Evolutionary conservation across 306 rosid species (phyloP), one percentile per base, ranked within the genome.

Genomic region (Fragaria iinumae): DNA sequence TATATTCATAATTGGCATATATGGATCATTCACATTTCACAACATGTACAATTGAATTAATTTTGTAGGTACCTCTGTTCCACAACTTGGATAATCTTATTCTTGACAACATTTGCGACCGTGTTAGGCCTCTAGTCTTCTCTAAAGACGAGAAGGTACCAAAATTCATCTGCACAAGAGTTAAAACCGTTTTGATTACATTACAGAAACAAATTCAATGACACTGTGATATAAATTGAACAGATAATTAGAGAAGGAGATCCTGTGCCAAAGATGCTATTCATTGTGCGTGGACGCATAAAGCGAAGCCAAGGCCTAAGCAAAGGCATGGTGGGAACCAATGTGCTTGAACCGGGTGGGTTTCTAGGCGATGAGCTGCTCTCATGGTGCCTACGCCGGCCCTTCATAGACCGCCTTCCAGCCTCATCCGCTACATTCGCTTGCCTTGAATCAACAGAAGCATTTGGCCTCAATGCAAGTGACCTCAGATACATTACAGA

Each of bases 211-310:
- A 62, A 62, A 25, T 9, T 11, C 64, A 29, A 23, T 25, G 27
- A 77, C 59, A 12, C 17, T 73, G 11, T 44, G 27, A 8, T 63
- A n/a, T 36, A 32, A 66, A 66, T 43, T 66, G 64, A 50, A 80
- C 90, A 95, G 99, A 92, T 95, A 55, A 91, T 92, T 23, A 88
- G 97, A 83, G 99, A 95, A 88, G 99, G 97, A 41, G 99, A 95
- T 57, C 99, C 97, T 4, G 99, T 95, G 29, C 88, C 86, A 16
- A 92, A 91, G 78, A 95, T 95, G 91, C 59, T 95, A 18, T 95
- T 95, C 86, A 85, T 92, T 0, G 97, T 95, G 60, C 86, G 93
- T 0, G 99, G 99, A 27, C 87, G 90, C 60, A 86, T 95, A 76
- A 81, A 77, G 44, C 82, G 99, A 11, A 75, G 41, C 84, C 99